Conservation (phyloP, 139 green algal species). For the Chlamydomonas incerta region DNA sequence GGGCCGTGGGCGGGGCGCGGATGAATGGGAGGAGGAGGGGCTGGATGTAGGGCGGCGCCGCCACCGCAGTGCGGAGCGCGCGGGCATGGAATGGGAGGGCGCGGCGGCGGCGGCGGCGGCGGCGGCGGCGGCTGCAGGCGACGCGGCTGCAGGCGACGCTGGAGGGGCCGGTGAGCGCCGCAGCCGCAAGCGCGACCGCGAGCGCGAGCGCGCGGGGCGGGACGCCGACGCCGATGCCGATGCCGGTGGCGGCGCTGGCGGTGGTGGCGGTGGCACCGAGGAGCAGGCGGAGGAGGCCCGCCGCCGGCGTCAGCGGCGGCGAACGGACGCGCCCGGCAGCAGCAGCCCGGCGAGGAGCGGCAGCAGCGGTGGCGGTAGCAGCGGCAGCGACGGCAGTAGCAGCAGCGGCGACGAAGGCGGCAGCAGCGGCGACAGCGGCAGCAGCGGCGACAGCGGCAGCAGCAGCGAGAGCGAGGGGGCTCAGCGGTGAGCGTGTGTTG, state of each 20-base stretch:
- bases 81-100: no score
- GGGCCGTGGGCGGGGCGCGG: no score
- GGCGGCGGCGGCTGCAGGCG: no score
- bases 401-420: constrained; percentile 12
- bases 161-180: no score
- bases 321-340: background rate
- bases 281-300: background rate
- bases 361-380: background rate
- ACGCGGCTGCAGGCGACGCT: no score
- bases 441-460: background rate
- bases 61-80: background rate
- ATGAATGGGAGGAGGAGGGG: no score
- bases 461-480: background rate
- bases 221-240: no score
- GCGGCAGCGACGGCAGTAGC: background rate
- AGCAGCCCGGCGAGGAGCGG: background rate
- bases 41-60: no score
- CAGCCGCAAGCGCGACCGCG: background rate
- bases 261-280: no score
- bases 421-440: background rate
- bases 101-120: no score
- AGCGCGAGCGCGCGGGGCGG: background rate
- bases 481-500: background rate
- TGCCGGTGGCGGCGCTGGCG: no score
- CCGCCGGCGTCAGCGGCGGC: background rate